Evolutionary conservation across 2,329 filamentous ascomycete species (phyloP).

Genomic region (Albophoma yamanashiensis): DNA sequence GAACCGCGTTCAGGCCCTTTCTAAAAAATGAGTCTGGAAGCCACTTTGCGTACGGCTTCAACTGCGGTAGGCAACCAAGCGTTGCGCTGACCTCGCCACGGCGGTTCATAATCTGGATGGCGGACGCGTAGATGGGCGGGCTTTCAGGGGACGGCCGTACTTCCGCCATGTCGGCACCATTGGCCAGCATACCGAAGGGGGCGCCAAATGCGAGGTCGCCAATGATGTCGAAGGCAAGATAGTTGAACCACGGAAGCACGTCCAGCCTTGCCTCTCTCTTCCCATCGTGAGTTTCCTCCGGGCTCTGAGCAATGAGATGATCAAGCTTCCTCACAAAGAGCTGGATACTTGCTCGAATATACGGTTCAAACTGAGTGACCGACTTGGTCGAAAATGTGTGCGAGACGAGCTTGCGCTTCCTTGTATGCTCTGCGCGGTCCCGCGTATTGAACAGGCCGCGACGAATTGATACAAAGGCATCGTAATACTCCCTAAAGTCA

Average conservation of each 20-base stretch:
- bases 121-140: constrained; percentile 58
- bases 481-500: constrained; percentile 63
- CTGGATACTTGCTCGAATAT: constrained; percentile 71
- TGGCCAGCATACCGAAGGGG: constrained; percentile 57
- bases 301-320: constrained; percentile 36
- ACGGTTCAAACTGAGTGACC: constrained; percentile 77
- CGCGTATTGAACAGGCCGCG: constrained; percentile 85
- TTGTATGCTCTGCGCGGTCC: constrained; percentile 68
- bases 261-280: constrained; percentile 56
- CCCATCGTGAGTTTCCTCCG: constrained; percentile 41
- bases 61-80: constrained; percentile 59
- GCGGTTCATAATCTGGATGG: constrained; percentile 81
- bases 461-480: constrained; percentile 80
- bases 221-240: constrained; percentile 42
- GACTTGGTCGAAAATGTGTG: constrained; percentile 81
- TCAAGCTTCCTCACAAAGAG: constrained; percentile 67
- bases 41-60: constrained; percentile 73
- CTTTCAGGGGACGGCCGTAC: constrained; percentile 51
- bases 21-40: constrained; percentile 75
- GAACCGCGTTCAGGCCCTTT: constrained; percentile 61
- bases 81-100: constrained; percentile 78
- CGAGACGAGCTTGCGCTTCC: constrained; percentile 81
- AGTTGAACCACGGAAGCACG: constrained; percentile 62
- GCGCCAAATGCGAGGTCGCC: constrained; percentile 40
- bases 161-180: constrained; percentile 67